Evolutionary conservation across 768 basidiomycete species (phyloP), one percentile per base, ranked within the genome.

Genomic region (Mycena olivaceomarginata): DNA sequence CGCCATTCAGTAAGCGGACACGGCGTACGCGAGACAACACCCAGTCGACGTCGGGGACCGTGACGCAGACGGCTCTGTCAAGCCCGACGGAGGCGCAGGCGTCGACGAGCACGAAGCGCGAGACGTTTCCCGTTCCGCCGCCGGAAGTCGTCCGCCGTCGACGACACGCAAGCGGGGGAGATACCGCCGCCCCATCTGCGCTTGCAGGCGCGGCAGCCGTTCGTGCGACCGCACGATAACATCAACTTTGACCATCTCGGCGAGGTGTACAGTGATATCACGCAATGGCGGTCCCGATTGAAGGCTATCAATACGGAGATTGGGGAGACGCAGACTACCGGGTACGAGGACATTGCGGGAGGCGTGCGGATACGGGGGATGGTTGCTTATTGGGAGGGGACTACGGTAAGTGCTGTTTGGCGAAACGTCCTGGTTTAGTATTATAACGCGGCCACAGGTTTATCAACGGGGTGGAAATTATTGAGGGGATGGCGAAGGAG

Each of bases 401-500:
- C 83, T 96, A 74, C 84, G 56, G 56, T 57, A 25, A 53, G 53
- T 11, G 11, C 25, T n/a, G 20, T 7, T 8, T 22, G 20, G n/a
- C 53, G 10, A 22, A 25, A 9, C 25, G 22, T 4, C 22, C 11
- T n/a, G 56, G 25, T 25, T 22, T 57, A 12, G 10, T 7, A 31
- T 57, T 31, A 1, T 57, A 13, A 57, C 25, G 56, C 56, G 12
- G 8, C 11, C 5, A 4, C 11, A 57, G 92, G 70, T 90, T 89
- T 79, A 82, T 96, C 40, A 92, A 92, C 41, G 92, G 92, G 2
- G 84, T 94, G 7, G 86, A 94, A 82, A 85, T 94, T 46, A 95
- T 97, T 31, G 93, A 95, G 81, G 96, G 96, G 2, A 86, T 94
- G 74, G 93, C 95, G 16, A 96, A 95, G 83, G 95, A 96, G 81